A percentile compares a stretch with the other conserved stretches of the same genome.
Conservation (phyloP, 2,329 filamentous ascomycete genomes). For the Teratosphaeria epicoccoides region DNA sequence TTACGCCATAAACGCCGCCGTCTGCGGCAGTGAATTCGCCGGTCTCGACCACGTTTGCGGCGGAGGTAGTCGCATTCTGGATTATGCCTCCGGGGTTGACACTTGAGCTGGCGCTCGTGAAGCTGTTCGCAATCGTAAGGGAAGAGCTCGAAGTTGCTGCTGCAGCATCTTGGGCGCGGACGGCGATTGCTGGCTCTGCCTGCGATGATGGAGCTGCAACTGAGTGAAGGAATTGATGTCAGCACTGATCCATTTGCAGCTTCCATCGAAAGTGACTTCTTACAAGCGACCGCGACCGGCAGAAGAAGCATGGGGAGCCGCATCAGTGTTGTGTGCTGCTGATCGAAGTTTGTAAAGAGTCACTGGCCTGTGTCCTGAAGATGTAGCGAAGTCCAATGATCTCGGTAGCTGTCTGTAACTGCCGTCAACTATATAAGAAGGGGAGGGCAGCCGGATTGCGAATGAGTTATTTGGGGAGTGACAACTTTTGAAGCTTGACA, state of each 20-base stretch:
- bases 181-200: not conserved
- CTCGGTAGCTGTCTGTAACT: not conserved
- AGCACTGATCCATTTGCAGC: not conserved
- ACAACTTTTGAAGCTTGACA: not conserved
- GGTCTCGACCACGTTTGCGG: not conserved
- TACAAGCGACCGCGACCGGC: not conserved
- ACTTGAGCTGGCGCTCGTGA: not conserved
- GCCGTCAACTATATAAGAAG: not conserved
- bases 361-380: not conserved
- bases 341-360: not conserved
- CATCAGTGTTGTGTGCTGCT: not conserved
- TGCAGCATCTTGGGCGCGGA: not conserved
- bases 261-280: not conserved
- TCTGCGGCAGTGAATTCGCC: slow-evolving; percentile 10
- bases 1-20: slow-evolving; percentile 11
- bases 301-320: not conserved
- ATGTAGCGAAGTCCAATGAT: not conserved
- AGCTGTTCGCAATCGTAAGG: not conserved
- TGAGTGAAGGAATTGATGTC: not conserved
- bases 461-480: not conserved
- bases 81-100: not conserved
- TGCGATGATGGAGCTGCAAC: not conserved
- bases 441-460: not conserved
- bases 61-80: not conserved
- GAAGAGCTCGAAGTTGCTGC: not conserved